Conservation (phyloP, 2,329 filamentous ascomycete species). For the Fusarium sp. region DNA sequence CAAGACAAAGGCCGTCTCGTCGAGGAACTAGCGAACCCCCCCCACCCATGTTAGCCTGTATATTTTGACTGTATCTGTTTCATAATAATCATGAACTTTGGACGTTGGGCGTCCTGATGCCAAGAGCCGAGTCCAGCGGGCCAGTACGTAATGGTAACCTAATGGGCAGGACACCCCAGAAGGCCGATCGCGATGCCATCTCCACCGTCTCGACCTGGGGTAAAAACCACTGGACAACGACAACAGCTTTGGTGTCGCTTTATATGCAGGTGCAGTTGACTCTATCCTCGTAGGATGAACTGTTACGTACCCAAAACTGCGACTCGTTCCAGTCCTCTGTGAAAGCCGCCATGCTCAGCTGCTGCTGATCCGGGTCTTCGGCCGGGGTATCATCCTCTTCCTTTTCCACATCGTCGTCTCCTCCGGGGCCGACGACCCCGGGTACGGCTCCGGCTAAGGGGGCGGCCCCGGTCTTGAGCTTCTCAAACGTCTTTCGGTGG, state of each 20-base stretch:
- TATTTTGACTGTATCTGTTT: background rate
- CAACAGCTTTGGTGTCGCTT: background rate
- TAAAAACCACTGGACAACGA: constrained; percentile 15
- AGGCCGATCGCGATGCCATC: constrained; percentile 37
- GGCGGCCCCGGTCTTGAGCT: constrained; percentile 55
- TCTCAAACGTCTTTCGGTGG: constrained; percentile 74
- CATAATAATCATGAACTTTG: constrained; percentile 38
- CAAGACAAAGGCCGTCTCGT: constrained; percentile 74
- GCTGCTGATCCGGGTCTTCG: constrained; percentile 63
- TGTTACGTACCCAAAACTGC: constrained; percentile 79
- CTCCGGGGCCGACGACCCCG: constrained; percentile 54
- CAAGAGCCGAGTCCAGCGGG: constrained; percentile 20
- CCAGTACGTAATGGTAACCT: constrained; percentile 41
- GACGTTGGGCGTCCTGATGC: constrained; percentile 1
- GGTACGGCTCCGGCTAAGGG: constrained; percentile 29
- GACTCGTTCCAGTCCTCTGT: constrained; percentile 85
- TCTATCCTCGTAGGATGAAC: no score
- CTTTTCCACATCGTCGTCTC: constrained; percentile 4
- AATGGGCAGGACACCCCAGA: constrained; percentile 19
- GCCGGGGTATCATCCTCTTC: constrained; percentile 43
- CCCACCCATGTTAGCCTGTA: constrained; percentile 16
- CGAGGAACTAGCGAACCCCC: constrained; percentile 69
- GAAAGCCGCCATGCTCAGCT: constrained; percentile 75
- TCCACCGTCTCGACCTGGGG: constrained; percentile 22
- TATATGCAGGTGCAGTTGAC: background rate